Base-by-base conservation (phyloP, 2,329 filamentous ascomycete genomes). In the Lizonia empirigonia region DNA sequence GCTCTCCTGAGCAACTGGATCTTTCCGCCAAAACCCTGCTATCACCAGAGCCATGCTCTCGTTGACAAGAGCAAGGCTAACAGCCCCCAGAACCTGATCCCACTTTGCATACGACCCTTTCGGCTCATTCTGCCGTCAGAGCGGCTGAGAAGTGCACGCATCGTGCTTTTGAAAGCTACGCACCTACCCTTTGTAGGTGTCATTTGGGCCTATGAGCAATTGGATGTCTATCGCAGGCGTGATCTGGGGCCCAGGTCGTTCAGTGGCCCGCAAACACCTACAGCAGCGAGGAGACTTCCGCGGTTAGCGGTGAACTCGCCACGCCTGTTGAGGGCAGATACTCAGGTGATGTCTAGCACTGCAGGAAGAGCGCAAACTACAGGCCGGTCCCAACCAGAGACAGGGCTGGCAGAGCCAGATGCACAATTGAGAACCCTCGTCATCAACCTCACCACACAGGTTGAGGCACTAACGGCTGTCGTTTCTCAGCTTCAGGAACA, bases 21-120 rank as follows among this genome's bases (percentile, higher is more conserved):
- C 44, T 20, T 7, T 18, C 7, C 32, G 8, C 18, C 34, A 19
- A n/a, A n/a, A 44, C 10, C 18, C 18, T 33, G 29, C 30, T 29
- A 36, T 30, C 38, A 42, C 34, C 33, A 19, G 19, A 32, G 20
- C 23, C 42, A 7, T 33, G 27, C 16, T 33, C 29, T 33, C 29
- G 5, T 18, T 44, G 36, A 53, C 29, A 22, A 57, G 41, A 38
- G 55, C 54, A 62, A 67, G 65, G 64, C 69, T 74, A 60, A 74
- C 32, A 38, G 53, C 50, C 37, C 32, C 33, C 59, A 84, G 82
- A 94, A 93, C 70, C 81, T 94, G 30, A 77, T 93, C 35, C 86
- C 89, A 7, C 78, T 92, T 47, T 74, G 87, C 55, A 85, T 92
- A 66, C 83, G 89, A 13, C 90, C 90, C 0, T 78, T 91, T 52